Base-by-base conservation (phyloP, 768 basidiomycete species). In the Vishniacozyma victoriae region DNA sequence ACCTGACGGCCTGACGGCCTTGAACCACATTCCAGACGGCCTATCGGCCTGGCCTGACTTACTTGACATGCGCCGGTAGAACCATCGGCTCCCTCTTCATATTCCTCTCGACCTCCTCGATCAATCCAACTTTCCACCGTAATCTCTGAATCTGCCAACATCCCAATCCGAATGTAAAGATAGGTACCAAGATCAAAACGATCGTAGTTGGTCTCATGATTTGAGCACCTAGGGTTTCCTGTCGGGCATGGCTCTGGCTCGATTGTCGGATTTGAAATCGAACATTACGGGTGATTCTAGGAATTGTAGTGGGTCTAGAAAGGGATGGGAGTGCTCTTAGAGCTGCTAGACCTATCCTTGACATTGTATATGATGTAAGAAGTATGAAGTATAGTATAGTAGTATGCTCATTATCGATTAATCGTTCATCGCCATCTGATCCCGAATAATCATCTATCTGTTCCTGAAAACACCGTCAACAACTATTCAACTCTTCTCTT, bases 41-140 rank as follows among this genome's bases (percentile, higher is more conserved):
- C 20, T 44, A 18, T 24, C 13, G 26, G 9, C 33, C 31, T 41
- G 62, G 69, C 14, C 27, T 7, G 29, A 69, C 77, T 45, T 54
- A 95, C 93, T 97, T 91, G 74, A 99, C 83, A 72, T 80, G 80
- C 38, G 77, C 78, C 1, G 95, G 95, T 23, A 99, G 75, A 20
- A 76, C 63, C 47, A 99, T 79, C 0, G 93, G 85, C 25, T 80
- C 81, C 14, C 85, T 77, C 54, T 84, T 78, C 27, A 97, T 74
- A 73, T 95, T 93, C 72, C 87, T 83, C 68, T 95, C 86, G 27
- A 97, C 77, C 62, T 96, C 87, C 57, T 95, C 87, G 54, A 97
- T 96, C 42, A 99, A 77, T 44, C 81, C 80, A 37, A 93, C 76
- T 73, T 99, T 99, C 95, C 95, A 99, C 69, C 87, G 80, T 24